These are phyloP conservation scores for Cytidiella melzeri DNA, from an alignment of 768 basidiomycete species.

Conservation along the genomic window DNA sequence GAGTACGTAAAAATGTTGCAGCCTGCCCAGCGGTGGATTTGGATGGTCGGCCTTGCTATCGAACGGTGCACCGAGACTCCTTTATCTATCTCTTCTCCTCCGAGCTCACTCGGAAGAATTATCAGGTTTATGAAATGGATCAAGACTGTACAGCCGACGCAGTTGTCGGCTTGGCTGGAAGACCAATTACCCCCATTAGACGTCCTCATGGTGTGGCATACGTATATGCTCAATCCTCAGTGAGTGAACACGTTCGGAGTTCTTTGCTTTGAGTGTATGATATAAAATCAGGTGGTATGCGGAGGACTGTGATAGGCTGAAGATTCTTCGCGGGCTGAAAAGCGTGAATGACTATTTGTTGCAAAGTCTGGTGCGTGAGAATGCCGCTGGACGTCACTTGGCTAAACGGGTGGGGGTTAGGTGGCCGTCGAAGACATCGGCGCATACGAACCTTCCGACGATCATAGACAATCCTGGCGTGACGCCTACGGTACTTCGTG, in stretches of 20 bases:
- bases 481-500: no score
- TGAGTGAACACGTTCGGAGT: background rate
- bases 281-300: conserved; percentile 11
- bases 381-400: background rate
- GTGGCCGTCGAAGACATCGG: background rate
- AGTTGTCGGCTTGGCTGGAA: background rate
- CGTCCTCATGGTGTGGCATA: conserved; percentile 3
- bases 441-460: background rate
- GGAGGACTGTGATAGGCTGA: conserved; percentile 14
- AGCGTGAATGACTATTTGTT: no score
- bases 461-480: background rate
- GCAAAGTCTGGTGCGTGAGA: no score
- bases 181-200: conserved; percentile 1
- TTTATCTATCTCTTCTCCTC: background rate
- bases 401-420: background rate
- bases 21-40: conserved; percentile 8
- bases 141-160: background rate
- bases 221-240: conserved; percentile 4
- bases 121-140: background rate
- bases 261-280: background rate
- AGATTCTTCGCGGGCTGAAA: no score
- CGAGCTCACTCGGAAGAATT: background rate
- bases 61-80: conserved; percentile 8
- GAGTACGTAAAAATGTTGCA: background rate
- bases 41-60: conserved; percentile 13